Evolutionary conservation across 1,139 yeast genomes (phyloP).

Genomic region (Saccharomyces hybrid): DNA sequence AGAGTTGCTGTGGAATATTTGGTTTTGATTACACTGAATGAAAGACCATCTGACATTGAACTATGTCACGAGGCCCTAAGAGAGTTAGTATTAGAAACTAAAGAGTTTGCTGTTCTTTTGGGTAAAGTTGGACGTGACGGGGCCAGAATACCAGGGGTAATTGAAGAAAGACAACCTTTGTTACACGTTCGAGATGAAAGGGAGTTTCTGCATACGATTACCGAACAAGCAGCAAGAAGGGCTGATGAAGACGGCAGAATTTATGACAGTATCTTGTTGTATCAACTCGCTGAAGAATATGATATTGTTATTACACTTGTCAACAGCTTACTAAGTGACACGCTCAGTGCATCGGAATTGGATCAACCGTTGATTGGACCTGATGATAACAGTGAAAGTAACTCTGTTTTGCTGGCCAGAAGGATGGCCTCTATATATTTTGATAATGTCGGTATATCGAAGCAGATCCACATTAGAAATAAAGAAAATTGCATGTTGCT

Average conservation of each 20-base stretch:
- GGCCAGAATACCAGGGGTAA: constrained; percentile 70
- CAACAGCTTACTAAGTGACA: constrained; percentile 73
- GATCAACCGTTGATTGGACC: constrained; percentile 45
- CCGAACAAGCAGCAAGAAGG: constrained; percentile 75
- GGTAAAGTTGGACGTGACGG: constrained; percentile 80
- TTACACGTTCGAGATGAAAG: constrained; percentile 50
- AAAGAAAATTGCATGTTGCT: constrained; percentile 60
- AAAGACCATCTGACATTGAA: constrained; percentile 41
- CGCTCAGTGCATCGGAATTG: constrained; percentile 64
- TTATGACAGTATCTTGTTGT: constrained; percentile 76
- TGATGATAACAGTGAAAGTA: constrained; percentile 35
- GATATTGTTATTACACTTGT: constrained; percentile 74
- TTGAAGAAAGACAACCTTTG: constrained; percentile 70
- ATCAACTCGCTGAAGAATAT: constrained; percentile 83
- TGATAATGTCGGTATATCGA: constrained; percentile 39
- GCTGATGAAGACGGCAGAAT: constrained; percentile 91
- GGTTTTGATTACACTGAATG: constrained; percentile 55
- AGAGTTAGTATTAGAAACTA: constrained; percentile 76
- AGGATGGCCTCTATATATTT: constrained; percentile 48
- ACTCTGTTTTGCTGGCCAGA: constrained; percentile 47
- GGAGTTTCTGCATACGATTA: constrained; percentile 55
- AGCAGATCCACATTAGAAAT: constrained; percentile 42
- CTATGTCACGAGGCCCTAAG: constrained; percentile 74
- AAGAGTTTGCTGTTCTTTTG: constrained; percentile 71
- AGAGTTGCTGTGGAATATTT: constrained; percentile 85